phyloP scores from a whole-genome alignment of 495 filamentous ascomycete species.

The Extremus antarcticus region DNA sequence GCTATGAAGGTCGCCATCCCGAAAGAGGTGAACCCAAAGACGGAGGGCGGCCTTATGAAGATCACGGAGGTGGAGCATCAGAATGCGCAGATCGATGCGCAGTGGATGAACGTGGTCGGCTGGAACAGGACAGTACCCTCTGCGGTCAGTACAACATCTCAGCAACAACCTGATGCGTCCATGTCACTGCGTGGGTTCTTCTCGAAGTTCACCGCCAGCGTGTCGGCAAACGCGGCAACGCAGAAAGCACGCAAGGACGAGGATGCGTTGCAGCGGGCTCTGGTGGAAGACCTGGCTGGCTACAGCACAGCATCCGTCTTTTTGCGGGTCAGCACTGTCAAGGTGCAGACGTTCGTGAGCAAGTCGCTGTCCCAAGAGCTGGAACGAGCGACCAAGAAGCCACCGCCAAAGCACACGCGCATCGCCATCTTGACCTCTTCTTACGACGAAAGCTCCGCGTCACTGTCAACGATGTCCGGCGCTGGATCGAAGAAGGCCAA shows the following conservation, averaged over 20 bases:
- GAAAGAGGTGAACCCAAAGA: constrained; percentile 65
- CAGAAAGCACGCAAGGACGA: constrained; percentile 37
- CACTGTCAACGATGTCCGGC: constrained; percentile 36
- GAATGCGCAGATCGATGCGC: constrained; percentile 80
- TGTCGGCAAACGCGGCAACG: constrained; percentile 28
- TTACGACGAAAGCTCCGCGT: constrained; percentile 64
- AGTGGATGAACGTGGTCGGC: constrained; percentile 78
- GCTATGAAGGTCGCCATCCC: constrained; percentile 62
- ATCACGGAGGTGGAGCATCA: constrained; percentile 62
- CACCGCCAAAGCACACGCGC: constrained; percentile 74
- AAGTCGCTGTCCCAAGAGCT: constrained; percentile 65
- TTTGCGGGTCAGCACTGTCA: constrained; percentile 73
- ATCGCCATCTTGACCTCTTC: constrained; percentile 83
- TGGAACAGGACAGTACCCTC: constrained; percentile 43
- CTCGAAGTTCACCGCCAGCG: constrained; percentile 52
- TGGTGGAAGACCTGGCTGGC: constrained; percentile 57
- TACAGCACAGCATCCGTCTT: constrained; percentile 66
- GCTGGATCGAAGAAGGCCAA: constrained; percentile 44
- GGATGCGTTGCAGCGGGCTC: constrained; percentile 44
- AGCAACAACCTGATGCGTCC: constrained; percentile 21
- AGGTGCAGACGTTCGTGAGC: constrained; percentile 59
- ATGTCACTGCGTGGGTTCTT: constrained; percentile 70
- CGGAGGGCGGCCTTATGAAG: constrained; percentile 75
- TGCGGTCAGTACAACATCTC: constrained; percentile 4
- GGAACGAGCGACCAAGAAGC: constrained; percentile 95